A percentile compares a stretch with the other conserved stretches of the same genome.
Conservation (phyloP, 805 yeast species). For the Ogataea trehaloabstinens region DNA sequence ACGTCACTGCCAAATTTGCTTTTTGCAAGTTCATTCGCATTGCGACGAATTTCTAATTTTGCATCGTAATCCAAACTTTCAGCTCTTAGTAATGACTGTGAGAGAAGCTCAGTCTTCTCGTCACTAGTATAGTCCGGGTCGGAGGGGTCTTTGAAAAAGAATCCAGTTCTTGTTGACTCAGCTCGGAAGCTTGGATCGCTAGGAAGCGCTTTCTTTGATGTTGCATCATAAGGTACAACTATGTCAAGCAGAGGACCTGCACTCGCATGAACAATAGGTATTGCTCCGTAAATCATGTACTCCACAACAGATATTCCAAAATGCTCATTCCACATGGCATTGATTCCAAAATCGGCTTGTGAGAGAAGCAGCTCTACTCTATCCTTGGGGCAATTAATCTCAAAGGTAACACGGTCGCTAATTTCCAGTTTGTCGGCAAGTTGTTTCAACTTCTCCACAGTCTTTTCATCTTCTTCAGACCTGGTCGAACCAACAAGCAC, state of each 20-base stretch:
- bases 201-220: conserved; percentile 13
- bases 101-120: conserved; percentile 35
- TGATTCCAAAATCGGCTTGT: conserved; percentile 70
- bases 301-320: conserved; percentile 98
- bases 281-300: conserved; percentile 77
- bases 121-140: conserved; percentile 64
- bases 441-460: conserved; percentile 49
- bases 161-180: conserved; percentile 57
- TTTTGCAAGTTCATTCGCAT: conserved; percentile 23
- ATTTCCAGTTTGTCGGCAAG: conserved; percentile 45
- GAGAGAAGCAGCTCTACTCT: conserved; percentile 54
- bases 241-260: conserved; percentile 95
- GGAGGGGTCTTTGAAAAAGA: conserved; percentile 64
- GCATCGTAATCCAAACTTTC: conserved; percentile 12
- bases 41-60: conserved; percentile 18
- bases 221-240: conserved; percentile 53
- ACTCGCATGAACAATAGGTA: conserved; percentile 89
- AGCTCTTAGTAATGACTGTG: conserved; percentile 44
- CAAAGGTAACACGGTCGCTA: conserved; percentile 34
- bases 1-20: conserved; percentile 27
- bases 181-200: conserved; percentile 5
- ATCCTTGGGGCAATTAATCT: conserved; percentile 69
- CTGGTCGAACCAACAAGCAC: conserved; percentile 85
- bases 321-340: conserved; percentile 99
- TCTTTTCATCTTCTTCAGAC: conserved; percentile 57